Evolutionary conservation across 1,284 basidiomycete species (phyloP).

Genomic region (Uromyces viciae-fabae): DNA sequence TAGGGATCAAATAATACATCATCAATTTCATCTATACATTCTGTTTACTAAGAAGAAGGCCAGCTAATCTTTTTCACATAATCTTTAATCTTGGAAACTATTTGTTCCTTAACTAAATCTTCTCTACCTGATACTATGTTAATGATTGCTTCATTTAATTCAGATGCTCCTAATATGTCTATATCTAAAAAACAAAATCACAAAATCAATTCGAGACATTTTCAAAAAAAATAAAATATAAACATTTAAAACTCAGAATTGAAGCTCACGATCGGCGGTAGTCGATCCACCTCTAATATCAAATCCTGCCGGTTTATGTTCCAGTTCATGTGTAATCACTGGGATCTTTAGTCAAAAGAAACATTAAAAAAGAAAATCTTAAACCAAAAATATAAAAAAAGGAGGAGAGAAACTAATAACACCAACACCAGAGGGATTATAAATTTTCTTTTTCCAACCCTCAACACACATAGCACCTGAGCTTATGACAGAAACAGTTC

Average conservation of each 20-base stretch:
- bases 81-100: constrained; percentile 74
- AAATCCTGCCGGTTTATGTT: constrained; percentile 73
- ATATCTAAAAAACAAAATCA: constrained; percentile 67
- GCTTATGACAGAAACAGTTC: constrained; percentile 83
- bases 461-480: constrained; percentile 92
- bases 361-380: neutral
- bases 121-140: constrained; percentile 76
- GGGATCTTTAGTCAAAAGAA: too few relatives aligned
- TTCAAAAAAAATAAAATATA: neutral
- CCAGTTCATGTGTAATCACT: constrained; percentile 82
- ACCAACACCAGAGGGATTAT: constrained; percentile 85
- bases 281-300: constrained; percentile 81
- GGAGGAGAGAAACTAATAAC: neutral
- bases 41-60: constrained; percentile 60
- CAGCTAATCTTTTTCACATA: constrained; percentile 73
- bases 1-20: too few relatives aligned
- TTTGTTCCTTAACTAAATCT: constrained; percentile 60
- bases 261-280: constrained; percentile 59
- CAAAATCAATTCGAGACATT: neutral
- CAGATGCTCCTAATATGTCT: constrained; percentile 83
- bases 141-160: constrained; percentile 83
- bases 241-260: neutral
- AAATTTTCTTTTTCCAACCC: constrained; percentile 83
- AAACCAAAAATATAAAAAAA: neutral
- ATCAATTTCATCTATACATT: too few relatives aligned